These are phyloP conservation scores for Ophiostoma australiae DNA, from an alignment of 2,329 filamentous ascomycete genomes.

Conservation along the genomic window DNA sequence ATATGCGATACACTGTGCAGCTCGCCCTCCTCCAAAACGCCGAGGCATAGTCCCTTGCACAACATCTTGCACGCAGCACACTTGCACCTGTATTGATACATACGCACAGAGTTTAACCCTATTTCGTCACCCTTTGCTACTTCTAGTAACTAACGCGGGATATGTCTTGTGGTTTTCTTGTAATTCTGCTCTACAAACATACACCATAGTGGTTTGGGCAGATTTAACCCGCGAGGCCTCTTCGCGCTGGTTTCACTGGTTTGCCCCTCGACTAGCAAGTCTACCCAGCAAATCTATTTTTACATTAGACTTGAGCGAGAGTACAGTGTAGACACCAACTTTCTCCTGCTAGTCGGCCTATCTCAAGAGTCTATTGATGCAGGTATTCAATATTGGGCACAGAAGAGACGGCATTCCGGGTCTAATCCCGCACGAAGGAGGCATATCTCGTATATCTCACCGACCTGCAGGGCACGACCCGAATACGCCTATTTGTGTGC, in stretches of 20 bases:
- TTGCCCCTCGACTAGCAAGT: neutral
- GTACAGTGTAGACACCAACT: neutral
- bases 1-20: neutral
- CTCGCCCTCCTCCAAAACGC: neutral
- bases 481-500: neutral
- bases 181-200: neutral
- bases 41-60: neutral
- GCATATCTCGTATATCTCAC: constrained; percentile 2
- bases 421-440: neutral
- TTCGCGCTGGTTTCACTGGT: neutral
- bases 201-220: neutral
- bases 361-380: neutral
- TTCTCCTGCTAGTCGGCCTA: neutral
- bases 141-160: neutral
- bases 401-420: neutral
- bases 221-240: constrained; percentile 1
- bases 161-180: neutral
- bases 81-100: neutral
- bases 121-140: neutral
- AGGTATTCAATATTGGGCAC: constrained; percentile 3
- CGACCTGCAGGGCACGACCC: neutral
- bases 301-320: neutral
- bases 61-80: neutral
- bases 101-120: neutral
- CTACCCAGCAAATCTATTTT: neutral